Evolutionary conservation across 2,329 filamentous ascomycete genomes (phyloP), one percentile per base, ranked within the genome.

Genomic region (Sclerotinia nivalis): DNA sequence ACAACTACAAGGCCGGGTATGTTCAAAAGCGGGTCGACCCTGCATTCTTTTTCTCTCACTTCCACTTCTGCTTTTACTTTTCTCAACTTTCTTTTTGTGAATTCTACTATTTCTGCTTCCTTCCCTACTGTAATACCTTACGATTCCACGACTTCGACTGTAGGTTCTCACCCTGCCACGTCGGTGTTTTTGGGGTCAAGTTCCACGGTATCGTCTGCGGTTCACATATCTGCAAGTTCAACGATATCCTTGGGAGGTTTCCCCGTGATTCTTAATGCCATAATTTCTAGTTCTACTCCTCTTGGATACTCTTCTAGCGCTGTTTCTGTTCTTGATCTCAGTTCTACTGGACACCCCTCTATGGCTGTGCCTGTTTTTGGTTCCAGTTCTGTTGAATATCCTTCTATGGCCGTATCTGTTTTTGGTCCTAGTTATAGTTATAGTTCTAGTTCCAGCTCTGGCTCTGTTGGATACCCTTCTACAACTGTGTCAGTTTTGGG

Each of bases 1-100:
- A 68, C 70, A 71, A 47, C 61, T 40, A 40, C 66, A 69, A 55
- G n/a, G 6, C 47, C 66, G 49, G 73, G 73, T 75, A 74, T 61
- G 73, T 75, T 71, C 45, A 61, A 56, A 52, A 70, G 70, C 69
- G 68, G 65, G 45, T 66, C 59, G 37, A 69, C 68, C 49, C 69
- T 69, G 64, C 71, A 69, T 74, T 70, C 71, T 45, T 73, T 71
- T 71, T 59, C 72, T 69, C 69, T 69, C 60, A 70, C 58, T 65
- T 59, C 54, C 31, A n/a, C 49, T 55, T 40, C 64, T 59, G 50
- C 67, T 52, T 45, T 37, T 31, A 45, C 28, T 9, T 58, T 66
- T 10, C 43, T 28, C 37, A 56, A 20, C n/a, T 49, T 54, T 25
- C 43, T 56, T 61, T 68, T 47, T 66, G n/a, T 47, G 45, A 71